Percentiles rank a stretch among this genome's conserved stretches.
Evolutionary conservation across 202 grass and related monocot genomes (phyloP).

Genomic region (Brachypodium distachyon): DNA sequence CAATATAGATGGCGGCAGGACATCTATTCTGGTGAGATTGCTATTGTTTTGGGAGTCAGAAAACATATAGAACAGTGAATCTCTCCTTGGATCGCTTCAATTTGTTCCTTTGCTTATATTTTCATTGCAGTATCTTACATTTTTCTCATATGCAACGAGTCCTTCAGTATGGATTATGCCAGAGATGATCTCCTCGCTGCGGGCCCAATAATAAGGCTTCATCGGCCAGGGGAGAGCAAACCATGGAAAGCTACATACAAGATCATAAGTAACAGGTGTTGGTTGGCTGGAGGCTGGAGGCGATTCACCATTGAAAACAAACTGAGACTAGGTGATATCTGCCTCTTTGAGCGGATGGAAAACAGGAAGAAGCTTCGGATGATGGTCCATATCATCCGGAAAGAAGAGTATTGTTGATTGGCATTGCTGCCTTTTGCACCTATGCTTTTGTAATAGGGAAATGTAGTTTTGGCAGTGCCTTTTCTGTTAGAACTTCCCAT

Average conservation of each 20-base stretch:
- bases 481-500: not conserved
- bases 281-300: constrained; percentile 4
- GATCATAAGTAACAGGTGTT: not conserved
- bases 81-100: not conserved
- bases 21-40: not conserved
- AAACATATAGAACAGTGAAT: not conserved
- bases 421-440: not conserved
- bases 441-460: not conserved
- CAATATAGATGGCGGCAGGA: not conserved
- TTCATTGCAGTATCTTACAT: not conserved
- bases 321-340: constrained; percentile 31
- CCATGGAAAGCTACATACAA: not conserved
- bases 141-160: constrained; percentile 3
- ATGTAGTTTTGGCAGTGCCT: not conserved
- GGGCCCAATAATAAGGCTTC: constrained; percentile 1
- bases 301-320: constrained; percentile 34
- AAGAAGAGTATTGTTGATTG: not conserved
- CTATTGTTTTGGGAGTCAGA: too few species aligned
- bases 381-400: constrained; percentile 28
- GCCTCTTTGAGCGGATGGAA: constrained; percentile 31
- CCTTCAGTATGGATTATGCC: constrained; percentile 1
- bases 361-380: constrained; percentile 13
- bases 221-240: not conserved
- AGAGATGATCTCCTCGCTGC: not conserved
- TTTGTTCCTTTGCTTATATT: not conserved